phyloP scores from a whole-genome alignment of 352 stramenopile genomes.

The Phytopythium chamaehyphon region DNA sequence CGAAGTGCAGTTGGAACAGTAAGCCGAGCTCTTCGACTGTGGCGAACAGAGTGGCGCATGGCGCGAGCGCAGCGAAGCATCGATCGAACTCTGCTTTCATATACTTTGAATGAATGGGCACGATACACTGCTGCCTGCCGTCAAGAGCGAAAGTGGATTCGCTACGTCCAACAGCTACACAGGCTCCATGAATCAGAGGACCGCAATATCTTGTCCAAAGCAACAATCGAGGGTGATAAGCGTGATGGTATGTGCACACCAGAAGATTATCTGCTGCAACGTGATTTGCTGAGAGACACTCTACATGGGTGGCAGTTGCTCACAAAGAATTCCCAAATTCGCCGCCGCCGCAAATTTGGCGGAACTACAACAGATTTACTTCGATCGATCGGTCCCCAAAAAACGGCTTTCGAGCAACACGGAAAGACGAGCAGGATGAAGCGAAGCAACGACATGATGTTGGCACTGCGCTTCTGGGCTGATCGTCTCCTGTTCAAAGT shows the following conservation, averaged over 20 bases:
- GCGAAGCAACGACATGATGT: neutral
- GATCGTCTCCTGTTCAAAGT: neutral
- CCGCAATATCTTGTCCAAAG: no score
- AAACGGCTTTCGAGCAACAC: neutral
- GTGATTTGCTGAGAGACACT: neutral
- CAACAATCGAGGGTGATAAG: neutral
- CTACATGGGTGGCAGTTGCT: conserved; percentile 3
- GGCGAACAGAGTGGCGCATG: conserved; percentile 2
- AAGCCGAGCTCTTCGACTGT: neutral
- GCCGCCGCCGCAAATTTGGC: neutral
- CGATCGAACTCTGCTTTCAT: neutral
- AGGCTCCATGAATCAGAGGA: neutral
- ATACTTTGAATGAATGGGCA: neutral
- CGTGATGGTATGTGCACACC: no score
- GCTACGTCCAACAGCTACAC: conserved; percentile 4
- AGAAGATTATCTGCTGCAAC: neutral
- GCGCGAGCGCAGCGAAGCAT: neutral
- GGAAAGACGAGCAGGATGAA: neutral
- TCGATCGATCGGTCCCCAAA: no score
- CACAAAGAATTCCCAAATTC: neutral
- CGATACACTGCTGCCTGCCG: neutral
- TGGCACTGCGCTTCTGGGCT: conserved; percentile 7
- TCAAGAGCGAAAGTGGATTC: conserved; percentile 4
- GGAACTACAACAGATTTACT: neutral
- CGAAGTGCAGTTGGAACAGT: neutral